Conservation (phyloP, 2,329 filamentous ascomycete genomes). For the Colletotrichum echinochloae region DNA sequence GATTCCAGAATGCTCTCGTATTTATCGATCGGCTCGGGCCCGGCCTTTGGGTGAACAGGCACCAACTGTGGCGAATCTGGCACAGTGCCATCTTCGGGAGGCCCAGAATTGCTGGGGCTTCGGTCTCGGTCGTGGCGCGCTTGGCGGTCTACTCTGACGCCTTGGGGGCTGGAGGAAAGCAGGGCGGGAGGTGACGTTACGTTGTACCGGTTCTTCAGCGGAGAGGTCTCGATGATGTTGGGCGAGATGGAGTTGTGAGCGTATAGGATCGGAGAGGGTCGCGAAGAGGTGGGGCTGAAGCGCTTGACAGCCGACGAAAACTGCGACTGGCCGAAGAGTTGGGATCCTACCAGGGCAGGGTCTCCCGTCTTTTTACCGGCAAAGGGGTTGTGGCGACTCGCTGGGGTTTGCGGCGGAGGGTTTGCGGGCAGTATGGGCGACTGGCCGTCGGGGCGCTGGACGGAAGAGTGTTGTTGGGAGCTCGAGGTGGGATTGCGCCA, state of each 20-base stretch:
- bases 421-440: slow-evolving; percentile 49
- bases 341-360: slow-evolving; percentile 56
- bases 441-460: slow-evolving; percentile 26
- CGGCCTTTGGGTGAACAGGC: background rate
- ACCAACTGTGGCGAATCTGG: slow-evolving; percentile 51
- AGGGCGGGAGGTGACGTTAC: slow-evolving; percentile 59
- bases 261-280: slow-evolving; percentile 65
- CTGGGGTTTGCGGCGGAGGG: slow-evolving; percentile 62
- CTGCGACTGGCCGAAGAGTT: slow-evolving; percentile 68
- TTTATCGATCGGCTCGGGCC: slow-evolving; percentile 51
- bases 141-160: slow-evolving; percentile 37
- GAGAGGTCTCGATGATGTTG: slow-evolving; percentile 59
- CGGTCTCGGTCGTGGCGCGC: slow-evolving; percentile 42
- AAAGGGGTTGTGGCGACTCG: slow-evolving; percentile 62
- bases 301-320: slow-evolving; percentile 64
- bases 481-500: slow-evolving; percentile 54
- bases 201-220: slow-evolving; percentile 62
- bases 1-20: slow-evolving; percentile 62
- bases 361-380: slow-evolving; percentile 49
- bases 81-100: slow-evolving; percentile 48
- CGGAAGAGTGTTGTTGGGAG: slow-evolving; percentile 49
- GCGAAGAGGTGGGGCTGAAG: slow-evolving; percentile 67
- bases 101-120: slow-evolving; percentile 45
- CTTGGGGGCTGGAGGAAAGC: slow-evolving; percentile 56
- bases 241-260: slow-evolving; percentile 59